Base-by-base conservation (phyloP, 306 rosid genomes). In the Erythrophleum fordii region DNA sequence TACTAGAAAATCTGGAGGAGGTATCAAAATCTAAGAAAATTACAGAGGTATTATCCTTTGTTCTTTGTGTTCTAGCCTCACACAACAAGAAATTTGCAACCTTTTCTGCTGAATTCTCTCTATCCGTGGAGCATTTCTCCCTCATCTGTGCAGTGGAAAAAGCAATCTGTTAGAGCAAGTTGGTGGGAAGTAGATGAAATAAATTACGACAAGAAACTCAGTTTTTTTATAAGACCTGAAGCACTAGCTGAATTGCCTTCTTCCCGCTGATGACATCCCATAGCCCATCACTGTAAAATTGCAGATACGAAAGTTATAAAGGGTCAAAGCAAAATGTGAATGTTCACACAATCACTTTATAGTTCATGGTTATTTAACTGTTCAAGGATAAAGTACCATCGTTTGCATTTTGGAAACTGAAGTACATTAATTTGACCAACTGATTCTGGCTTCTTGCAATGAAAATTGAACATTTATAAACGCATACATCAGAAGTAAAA, bases 11-110 rank as follows among this genome's bases (percentile, higher is more conserved):
- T 77, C 86, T 88, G 83, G 81, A 45, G 12, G 75, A 84, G 82
- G 78, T 73, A 72, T 92, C 94, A 85, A 96, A 96, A 85, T 93
- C 99, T 90, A 96, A 87, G 92, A 85, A 93, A 88, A 96, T 79
- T 85, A 93, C 83, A 73, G 97, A 88, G 46, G 99, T 96, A 70
- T 96, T 96, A 85, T 96, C 99, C 94, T 89, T 96, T 81, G 99
- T 96, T 89, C 91, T 87, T 89, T 81, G 87, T 77, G 94, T 86
- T 88, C 87, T 93, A 82, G 99, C 99, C 85, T 96, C 97, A 76
- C 71, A 86, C 94, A 96, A 85, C 88, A 96, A 89, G 79, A 81
- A 82, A 83, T 86, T 93, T 75, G 99, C 98, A 53, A 85, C 84
- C 90, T 90, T 90, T 78, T 90, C 98, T 12, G 98, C 92, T 23